Percentiles rank a stretch among this genome's conserved stretches.
phyloP scores from a whole-genome alignment of 148 eudicot species.

The Silene conica region DNA sequence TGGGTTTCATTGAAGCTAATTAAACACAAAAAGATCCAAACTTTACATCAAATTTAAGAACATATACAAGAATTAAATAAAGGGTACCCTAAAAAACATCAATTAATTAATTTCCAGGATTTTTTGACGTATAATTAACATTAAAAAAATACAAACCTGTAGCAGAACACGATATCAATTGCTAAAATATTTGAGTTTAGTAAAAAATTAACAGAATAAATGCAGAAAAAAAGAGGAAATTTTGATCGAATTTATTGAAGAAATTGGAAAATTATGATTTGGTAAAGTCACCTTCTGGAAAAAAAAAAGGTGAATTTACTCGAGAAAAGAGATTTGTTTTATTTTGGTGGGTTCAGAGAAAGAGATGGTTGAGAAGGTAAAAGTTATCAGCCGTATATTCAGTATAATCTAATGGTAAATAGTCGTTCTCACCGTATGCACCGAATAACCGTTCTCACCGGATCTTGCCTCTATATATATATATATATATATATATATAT shows the following conservation, averaged over 20 bases:
- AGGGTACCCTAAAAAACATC: constrained; percentile 14
- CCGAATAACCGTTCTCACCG: too few species aligned
- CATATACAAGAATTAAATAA: not conserved
- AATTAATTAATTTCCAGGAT: not conserved
- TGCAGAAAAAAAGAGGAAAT: not conserved
- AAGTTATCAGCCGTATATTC: too few species aligned
- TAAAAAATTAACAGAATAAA: not conserved
- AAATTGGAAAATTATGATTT: not conserved
- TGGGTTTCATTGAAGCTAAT: too few species aligned
- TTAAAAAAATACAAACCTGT: not conserved
- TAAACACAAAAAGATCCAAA: constrained; percentile 10
- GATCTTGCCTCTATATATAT: too few species aligned
- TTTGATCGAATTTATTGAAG: not conserved
- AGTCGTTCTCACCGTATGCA: too few species aligned
- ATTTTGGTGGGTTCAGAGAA: not conserved
- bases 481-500: too few species aligned
- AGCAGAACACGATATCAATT: not conserved
- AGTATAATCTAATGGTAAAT: too few species aligned
- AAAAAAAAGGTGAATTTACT: not conserved
- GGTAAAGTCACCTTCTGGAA: not conserved
- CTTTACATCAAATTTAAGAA: not conserved
- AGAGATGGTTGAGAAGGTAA: not conserved
- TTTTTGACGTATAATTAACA: constrained; percentile 3
- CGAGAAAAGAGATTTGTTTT: not conserved
- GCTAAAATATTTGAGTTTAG: not conserved